A percentile compares a stretch with the other conserved stretches of the same genome.
phyloP scores from a whole-genome alignment of 345 rosid genomes.

The Salix arbutifolia region DNA sequence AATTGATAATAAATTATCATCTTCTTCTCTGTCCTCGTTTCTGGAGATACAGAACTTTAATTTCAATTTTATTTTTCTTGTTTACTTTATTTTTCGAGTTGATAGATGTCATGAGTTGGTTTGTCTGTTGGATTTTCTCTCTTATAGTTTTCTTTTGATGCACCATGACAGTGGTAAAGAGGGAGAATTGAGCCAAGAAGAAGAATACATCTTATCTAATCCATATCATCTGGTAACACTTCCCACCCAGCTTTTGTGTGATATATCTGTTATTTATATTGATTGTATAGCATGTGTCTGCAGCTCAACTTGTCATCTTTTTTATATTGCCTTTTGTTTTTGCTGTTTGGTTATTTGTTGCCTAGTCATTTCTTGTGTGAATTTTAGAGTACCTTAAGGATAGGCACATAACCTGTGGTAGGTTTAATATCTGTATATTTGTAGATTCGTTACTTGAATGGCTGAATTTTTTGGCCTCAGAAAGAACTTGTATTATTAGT shows the following conservation, averaged over 20 bases:
- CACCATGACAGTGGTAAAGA: conserved; percentile 62
- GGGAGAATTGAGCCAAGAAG: conserved; percentile 69
- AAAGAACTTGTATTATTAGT: not conserved
- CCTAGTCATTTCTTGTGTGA: not conserved
- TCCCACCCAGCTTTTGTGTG: not conserved
- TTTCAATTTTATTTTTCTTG: not conserved
- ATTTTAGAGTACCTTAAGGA: not conserved
- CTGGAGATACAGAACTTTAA: not conserved
- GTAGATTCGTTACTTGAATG: not conserved
- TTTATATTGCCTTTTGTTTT: not conserved
- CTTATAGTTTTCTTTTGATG: conserved; percentile 14
- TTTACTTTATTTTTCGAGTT: conserved; percentile 1
- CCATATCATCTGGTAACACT: conserved; percentile 90
- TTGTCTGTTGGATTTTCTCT: conserved; percentile 9
- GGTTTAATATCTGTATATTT: not conserved
- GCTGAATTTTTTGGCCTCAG: not conserved
- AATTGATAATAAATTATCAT: not conserved
- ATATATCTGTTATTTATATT: not conserved
- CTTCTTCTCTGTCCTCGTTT: conserved; percentile 4
- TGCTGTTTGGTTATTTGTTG: not conserved
- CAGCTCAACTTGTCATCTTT: not conserved
- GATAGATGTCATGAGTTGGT: conserved; percentile 7
- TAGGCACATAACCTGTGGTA: not conserved
- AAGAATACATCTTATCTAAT: conserved; percentile 80
- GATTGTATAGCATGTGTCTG: not conserved